phyloP scores from a whole-genome alignment of 305 asterid genomes.

The Fraxinus sp. region DNA sequence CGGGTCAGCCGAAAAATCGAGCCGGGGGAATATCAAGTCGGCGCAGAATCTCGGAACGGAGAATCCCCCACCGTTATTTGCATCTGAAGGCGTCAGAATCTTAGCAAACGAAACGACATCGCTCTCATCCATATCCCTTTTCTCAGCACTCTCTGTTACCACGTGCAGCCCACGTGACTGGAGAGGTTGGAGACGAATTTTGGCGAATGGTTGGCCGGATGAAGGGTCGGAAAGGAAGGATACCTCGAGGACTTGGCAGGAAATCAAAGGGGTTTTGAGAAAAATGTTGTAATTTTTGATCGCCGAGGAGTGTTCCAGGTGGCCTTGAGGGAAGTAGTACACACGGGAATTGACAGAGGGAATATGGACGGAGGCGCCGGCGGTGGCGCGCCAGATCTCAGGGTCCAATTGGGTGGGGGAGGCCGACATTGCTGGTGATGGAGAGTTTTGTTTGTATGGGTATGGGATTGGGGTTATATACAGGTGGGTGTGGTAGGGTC shows the following conservation, averaged over 20 bases:
- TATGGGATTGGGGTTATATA: neutral
- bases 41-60: constrained; percentile 65
- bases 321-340: constrained; percentile 69
- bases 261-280: constrained; percentile 30
- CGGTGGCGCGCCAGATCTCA: constrained; percentile 50
- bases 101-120: constrained; percentile 44
- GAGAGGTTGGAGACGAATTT: constrained; percentile 34
- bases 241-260: constrained; percentile 43
- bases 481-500: neutral
- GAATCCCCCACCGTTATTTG: constrained; percentile 72
- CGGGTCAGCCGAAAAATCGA: constrained; percentile 44
- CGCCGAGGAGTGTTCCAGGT: constrained; percentile 40
- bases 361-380: constrained; percentile 39
- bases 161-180: neutral
- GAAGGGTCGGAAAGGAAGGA: constrained; percentile 36
- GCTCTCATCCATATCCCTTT: neutral
- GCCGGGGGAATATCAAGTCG: constrained; percentile 46
- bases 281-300: neutral
- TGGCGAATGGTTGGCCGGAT: constrained; percentile 41
- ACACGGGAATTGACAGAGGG: constrained; percentile 41
- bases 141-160: neutral
- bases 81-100: constrained; percentile 60
- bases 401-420: constrained; percentile 31
- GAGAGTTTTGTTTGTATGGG: neutral
- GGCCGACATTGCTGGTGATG: constrained; percentile 25